Conservation (phyloP, 78 protist species). For the Mastigamoeba balamuthi region DNA sequence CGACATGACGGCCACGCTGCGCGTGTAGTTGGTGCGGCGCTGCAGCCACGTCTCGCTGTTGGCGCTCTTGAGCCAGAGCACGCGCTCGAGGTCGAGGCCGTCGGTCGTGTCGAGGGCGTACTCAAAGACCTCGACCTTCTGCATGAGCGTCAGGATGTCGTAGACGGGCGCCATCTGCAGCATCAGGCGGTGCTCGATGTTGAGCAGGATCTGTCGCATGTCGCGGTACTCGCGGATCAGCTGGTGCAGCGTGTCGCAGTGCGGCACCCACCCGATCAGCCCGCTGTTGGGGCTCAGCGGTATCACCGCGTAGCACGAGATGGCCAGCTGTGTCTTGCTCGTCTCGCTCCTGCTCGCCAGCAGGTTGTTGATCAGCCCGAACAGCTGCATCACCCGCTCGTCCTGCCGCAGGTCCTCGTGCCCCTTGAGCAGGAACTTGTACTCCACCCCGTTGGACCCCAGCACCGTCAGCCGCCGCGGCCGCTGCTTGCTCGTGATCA, state of each 20-base stretch:
- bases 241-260: slow-evolving; percentile 84
- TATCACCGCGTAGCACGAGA: slow-evolving; percentile 72
- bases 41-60: slow-evolving; percentile 81
- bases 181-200: slow-evolving; percentile 73
- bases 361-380: slow-evolving; percentile 95
- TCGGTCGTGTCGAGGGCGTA: slow-evolving; percentile 73
- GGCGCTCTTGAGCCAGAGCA: slow-evolving; percentile 80
- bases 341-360: slow-evolving; percentile 65
- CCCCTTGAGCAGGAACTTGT: slow-evolving; percentile 85
- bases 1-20: slow-evolving; percentile 88
- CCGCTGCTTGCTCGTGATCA: slow-evolving; percentile 95
- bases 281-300: slow-evolving; percentile 81
- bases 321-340: slow-evolving; percentile 34
- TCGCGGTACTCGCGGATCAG: slow-evolving; percentile 74
- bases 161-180: slow-evolving; percentile 73
- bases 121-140: slow-evolving; percentile 92
- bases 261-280: slow-evolving; percentile 83
- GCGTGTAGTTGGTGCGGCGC: slow-evolving; percentile 74
- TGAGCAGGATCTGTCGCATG: not conserved
- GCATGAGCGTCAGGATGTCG: slow-evolving; percentile 79
- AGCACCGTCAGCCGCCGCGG: slow-evolving; percentile 84
- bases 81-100: slow-evolving; percentile 88
- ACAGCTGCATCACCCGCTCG: slow-evolving; percentile 94
- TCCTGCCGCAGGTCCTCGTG: slow-evolving; percentile 97
- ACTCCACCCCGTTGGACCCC: slow-evolving; percentile 77